Conservation (phyloP, 1,284 basidiomycete genomes). For the Calocybe gambosa region DNA sequence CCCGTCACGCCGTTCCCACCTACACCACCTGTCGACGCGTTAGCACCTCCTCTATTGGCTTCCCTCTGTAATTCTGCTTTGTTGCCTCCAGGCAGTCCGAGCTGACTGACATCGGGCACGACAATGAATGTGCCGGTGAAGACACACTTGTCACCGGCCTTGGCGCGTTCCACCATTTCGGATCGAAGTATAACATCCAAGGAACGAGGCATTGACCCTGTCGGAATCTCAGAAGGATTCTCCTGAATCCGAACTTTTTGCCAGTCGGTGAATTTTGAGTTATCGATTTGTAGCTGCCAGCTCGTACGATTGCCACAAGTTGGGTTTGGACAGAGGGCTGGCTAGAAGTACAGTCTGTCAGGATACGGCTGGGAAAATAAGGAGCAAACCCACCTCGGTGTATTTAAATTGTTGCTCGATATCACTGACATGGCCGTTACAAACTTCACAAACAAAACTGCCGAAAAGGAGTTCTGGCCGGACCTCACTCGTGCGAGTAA, state of each 20-base stretch:
- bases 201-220: constrained; percentile 95
- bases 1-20: constrained; percentile 90
- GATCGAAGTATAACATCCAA: constrained; percentile 94
- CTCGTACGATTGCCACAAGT: constrained; percentile 86
- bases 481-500: constrained; percentile 97
- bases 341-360: constrained; percentile 41
- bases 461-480: constrained; percentile 92
- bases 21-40: constrained; percentile 57
- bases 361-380: constrained; percentile 3
- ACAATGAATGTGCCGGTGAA: constrained; percentile 99
- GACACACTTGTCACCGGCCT: constrained; percentile 97
- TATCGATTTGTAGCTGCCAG: constrained; percentile 96
- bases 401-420: constrained; percentile 99
- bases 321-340: constrained; percentile 88
- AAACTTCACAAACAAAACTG: constrained; percentile 90
- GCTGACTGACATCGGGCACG: constrained; percentile 95
- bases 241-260: constrained; percentile 99
- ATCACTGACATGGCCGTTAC: constrained; percentile 83
- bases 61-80: constrained; percentile 89
- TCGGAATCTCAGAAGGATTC: constrained; percentile 98
- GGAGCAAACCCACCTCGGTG: constrained; percentile 76
- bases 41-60: constrained; percentile 59
- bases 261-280: constrained; percentile 98
- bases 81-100: constrained; percentile 93
- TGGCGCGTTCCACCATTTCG: constrained; percentile 95